Base-by-base conservation (phyloP, 108 stramenopile genomes). In the Cyclotella atomus region DNA sequence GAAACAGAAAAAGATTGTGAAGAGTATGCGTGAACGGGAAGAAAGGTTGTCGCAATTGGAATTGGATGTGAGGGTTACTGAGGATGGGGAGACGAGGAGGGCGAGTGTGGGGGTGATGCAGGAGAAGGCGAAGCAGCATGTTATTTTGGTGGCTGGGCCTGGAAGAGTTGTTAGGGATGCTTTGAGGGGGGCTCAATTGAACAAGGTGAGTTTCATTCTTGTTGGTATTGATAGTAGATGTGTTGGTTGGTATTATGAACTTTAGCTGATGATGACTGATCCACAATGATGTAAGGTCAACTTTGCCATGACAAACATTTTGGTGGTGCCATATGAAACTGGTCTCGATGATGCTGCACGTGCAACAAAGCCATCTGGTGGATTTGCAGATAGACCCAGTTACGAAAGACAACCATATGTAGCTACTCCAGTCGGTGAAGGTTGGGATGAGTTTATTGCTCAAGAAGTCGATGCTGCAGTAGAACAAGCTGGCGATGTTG, bases 391-490 rank as follows among this genome's bases (percentile, higher is more conserved):
- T 16, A 70, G 84, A n/a, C 90, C 90, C 15, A 61, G 75, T 7
- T 94, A 89, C 49, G 92, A 94, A 70, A 91, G 79, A 0, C 89
- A 90, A 65, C 82, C 92, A n/a, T 94, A 88, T 59, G 85, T 91
- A 43, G 92, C 92, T 1, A 70, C 79, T 45, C 73, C 88, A 9
- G 69, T 79, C 1, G 87, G 92, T 33, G 88, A 87, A 14, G 90
- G 81, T 25, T 93, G 92, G 92, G 84, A 89, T 4, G 83, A 84
- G 6, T 93, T 87, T 46, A 85, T 89, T 30, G 46, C 70, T 8
- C 76, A 72, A 12, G 92, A 93, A 81, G 86, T 94, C 63, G 47
- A 70, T 24, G 79, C 87, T 74, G 92, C 92, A 14, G 77, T 89
- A 0, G 70, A 87, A 60, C 92, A 94, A 67, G 85, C 78, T 59